phyloP scores from a whole-genome alignment of 805 yeast genomes.

The Spathaspora gorwiae region DNA sequence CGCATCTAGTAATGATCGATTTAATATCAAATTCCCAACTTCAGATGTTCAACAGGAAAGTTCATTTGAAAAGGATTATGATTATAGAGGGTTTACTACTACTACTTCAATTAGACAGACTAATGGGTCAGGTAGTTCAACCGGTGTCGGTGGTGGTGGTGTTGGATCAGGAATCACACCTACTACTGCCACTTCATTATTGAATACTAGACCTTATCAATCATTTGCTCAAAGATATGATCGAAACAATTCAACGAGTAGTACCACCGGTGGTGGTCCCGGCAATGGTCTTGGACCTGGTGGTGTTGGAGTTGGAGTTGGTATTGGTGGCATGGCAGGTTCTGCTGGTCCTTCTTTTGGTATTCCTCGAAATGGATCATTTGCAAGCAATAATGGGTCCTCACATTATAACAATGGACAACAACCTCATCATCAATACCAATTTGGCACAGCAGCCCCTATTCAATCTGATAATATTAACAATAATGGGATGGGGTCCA shows the following conservation, averaged over 20 bases:
- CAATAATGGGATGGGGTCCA: too few relatives aligned
- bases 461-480: too few relatives aligned
- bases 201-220: not conserved
- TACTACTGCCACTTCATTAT: slow-evolving; percentile 16
- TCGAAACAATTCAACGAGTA: not conserved
- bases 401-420: too few relatives aligned
- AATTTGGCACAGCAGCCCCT: too few relatives aligned
- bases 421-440: too few relatives aligned
- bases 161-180: slow-evolving; percentile 16
- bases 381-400: not conserved
- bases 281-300: not conserved
- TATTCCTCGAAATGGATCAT: not conserved
- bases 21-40: slow-evolving; percentile 7
- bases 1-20: slow-evolving; percentile 14
- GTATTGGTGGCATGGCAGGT: not conserved
- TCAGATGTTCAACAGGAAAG: slow-evolving; percentile 1
- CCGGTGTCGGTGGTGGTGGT: not conserved
- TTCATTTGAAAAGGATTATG: slow-evolving; percentile 22
- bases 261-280: not conserved
- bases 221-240: not conserved
- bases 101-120: not conserved
- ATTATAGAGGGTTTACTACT: slow-evolving; percentile 11
- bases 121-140: not conserved
- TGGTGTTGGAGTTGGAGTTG: not conserved
- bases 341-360: not conserved